Percentiles rank a stretch among this genome's conserved stretches.
Conservation (phyloP, 192 early-diverging fungal genomes). For the Coemansia sp. region DNA sequence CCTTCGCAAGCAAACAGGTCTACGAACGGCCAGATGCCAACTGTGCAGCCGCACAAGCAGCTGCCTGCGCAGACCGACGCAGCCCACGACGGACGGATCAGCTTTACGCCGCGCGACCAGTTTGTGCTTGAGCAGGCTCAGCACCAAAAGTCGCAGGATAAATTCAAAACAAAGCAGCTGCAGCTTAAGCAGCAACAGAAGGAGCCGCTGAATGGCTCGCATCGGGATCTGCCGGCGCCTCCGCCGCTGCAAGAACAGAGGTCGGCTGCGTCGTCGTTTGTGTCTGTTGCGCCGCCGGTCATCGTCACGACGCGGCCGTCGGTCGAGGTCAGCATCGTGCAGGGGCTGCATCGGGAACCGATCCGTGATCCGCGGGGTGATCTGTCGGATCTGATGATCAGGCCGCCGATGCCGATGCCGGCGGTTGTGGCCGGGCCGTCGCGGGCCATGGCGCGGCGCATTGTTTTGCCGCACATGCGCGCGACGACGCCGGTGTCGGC, state of each 20-base stretch:
- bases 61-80: not conserved
- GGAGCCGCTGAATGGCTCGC: too few species aligned
- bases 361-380: conserved; percentile 38
- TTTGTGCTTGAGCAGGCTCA: conserved; percentile 14
- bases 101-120: conserved; percentile 30
- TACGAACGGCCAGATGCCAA: not conserved
- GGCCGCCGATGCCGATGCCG: not conserved
- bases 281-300: not conserved
- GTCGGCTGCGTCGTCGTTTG: conserved; percentile 5
- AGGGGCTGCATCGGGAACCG: conserved; percentile 31
- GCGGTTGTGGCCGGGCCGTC: not conserved
- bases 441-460: conserved; percentile 11
- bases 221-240: not conserved
- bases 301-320: not conserved
- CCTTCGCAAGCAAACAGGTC: not conserved
- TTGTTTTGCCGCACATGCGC: conserved; percentile 36
- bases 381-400: conserved; percentile 25
- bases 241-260: not conserved
- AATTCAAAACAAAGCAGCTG: not conserved
- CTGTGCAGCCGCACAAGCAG: not conserved
- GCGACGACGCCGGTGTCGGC: conserved; percentile 38
- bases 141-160: conserved; percentile 1
- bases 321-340: conserved; percentile 28
- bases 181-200: not conserved
- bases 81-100: conserved; percentile 28